Evolutionary conservation across 495 filamentous ascomycete species (phyloP).

Genomic region (Lepidopterella palustris): DNA sequence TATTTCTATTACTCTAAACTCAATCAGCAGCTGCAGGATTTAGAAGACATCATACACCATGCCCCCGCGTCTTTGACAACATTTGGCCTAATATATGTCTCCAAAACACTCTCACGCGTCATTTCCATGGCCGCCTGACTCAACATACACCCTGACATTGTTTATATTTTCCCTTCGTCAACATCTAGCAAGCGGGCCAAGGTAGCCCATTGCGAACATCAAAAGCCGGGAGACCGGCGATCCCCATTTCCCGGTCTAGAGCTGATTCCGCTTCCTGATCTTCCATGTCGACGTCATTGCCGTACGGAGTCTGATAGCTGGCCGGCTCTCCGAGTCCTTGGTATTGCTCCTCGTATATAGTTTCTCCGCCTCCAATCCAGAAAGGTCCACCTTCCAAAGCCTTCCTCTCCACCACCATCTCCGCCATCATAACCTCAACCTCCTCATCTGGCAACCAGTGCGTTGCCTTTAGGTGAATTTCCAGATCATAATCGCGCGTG

Average conservation of each 20-base stretch:
- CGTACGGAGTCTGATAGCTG: background rate
- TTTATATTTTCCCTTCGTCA: too few species aligned
- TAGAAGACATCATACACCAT: too few species aligned
- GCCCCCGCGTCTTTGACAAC: too few species aligned
- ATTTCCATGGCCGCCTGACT: too few species aligned
- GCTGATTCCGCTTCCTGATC: background rate
- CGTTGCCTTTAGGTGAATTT: slow-evolving; percentile 53
- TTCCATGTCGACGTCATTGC: background rate
- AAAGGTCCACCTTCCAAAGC: slow-evolving; percentile 37
- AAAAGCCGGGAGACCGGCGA: too few species aligned
- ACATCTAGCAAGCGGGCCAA: too few species aligned
- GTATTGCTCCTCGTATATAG: background rate
- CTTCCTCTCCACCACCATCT: slow-evolving; percentile 28
- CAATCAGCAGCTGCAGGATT: too few species aligned
- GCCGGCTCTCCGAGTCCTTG: background rate
- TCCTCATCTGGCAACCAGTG: slow-evolving; percentile 48
- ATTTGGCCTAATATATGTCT: too few species aligned
- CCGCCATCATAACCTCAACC: slow-evolving; percentile 38
- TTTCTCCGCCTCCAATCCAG: slow-evolving; percentile 38
- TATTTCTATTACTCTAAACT: too few species aligned
- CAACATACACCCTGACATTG: too few species aligned
- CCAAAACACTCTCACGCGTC: too few species aligned
- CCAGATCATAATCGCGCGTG: slow-evolving; percentile 59
- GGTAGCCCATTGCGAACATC: too few species aligned
- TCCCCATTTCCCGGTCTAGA: background rate